Base-by-base conservation (phyloP, 345 rosid genomes). In the Hibiscus trionum region DNA sequence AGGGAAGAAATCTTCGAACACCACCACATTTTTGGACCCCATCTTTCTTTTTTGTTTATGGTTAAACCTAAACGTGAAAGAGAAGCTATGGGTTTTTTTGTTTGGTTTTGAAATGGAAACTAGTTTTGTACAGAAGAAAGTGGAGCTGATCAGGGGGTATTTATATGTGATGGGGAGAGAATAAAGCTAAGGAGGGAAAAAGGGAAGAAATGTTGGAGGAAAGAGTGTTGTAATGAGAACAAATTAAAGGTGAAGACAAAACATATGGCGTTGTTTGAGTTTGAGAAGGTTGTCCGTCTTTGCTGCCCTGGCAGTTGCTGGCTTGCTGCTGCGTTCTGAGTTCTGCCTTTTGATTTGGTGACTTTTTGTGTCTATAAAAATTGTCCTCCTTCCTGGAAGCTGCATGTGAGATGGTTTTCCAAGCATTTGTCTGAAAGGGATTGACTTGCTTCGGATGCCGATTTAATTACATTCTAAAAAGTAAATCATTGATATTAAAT, bases 1-100 rank as follows among this genome's bases (percentile, higher is more conserved):
- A 2, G 90, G 88, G 71, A 88, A 84, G 44, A 70, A 82, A 73
- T 86, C 88, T 27, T 88, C 87, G 29, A 88, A 88, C 49, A 73
- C 83, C 7, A 84, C 59, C 15, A 69, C 76, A 8, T 68, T 78
- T 27, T 50, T 15, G 9, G 65, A 29, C 11, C 31, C 66, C 88
- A 81, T 31, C 2, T 62, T 11, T 1, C 14, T 9, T 11, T 31
- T 53, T 55, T 16, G 56, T 52, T 19, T 8, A 2, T 19, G 26
- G 19, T 26, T 53, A 33, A 62, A n/a, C 24, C n/a, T 53, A 33
- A 62, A 35, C 24, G 4, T 55, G 7, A 52, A 16, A 52, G 17
- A n/a, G 56, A 52, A n/a, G 56, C 56, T 52, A 42, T 42, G 4
- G 27, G 15, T 27, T 55, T 12, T 47, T 47, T 47, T 47, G 52